Percentiles rank a stretch among this genome's conserved stretches.
Evolutionary conservation across 129 eudicot genomes (phyloP).

Genomic region (Flaveria robusta): DNA sequence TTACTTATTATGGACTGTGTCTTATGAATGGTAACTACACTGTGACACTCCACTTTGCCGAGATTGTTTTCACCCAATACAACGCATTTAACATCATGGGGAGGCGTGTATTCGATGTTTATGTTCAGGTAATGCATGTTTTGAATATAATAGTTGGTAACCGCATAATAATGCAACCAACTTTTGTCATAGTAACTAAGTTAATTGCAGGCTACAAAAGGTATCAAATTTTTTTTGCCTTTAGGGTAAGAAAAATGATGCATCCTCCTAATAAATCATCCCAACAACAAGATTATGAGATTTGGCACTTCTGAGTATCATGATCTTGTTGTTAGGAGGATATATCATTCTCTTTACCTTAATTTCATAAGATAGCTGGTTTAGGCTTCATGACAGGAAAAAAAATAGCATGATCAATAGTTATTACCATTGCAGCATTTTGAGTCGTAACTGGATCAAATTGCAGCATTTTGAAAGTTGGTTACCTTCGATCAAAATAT

Average conservation of each 20-base stretch:
- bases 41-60: conserved; percentile 72
- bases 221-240: too few species aligned
- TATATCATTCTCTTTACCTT: too few species aligned
- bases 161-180: background rate
- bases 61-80: conserved; percentile 62
- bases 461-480: background rate
- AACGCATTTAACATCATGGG: conserved; percentile 63
- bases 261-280: too few species aligned
- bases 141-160: background rate
- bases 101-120: conserved; percentile 71
- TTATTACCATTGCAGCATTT: background rate
- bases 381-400: background rate
- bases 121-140: conserved; percentile 58
- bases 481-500: too few species aligned
- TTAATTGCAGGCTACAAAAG: too few species aligned
- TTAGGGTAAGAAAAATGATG: too few species aligned
- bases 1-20: conserved; percentile 80
- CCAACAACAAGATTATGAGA: too few species aligned
- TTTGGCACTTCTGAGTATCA: too few species aligned
- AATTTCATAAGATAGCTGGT: background rate
- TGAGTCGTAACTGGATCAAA: background rate
- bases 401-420: background rate
- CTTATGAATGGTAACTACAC: conserved; percentile 74
- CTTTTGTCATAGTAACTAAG: background rate
- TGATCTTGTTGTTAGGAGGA: too few species aligned